Evolutionary conservation across 1,284 basidiomycete genomes (phyloP), one percentile per base, ranked within the genome.

Genomic region (Neolentinus lepideus): DNA sequence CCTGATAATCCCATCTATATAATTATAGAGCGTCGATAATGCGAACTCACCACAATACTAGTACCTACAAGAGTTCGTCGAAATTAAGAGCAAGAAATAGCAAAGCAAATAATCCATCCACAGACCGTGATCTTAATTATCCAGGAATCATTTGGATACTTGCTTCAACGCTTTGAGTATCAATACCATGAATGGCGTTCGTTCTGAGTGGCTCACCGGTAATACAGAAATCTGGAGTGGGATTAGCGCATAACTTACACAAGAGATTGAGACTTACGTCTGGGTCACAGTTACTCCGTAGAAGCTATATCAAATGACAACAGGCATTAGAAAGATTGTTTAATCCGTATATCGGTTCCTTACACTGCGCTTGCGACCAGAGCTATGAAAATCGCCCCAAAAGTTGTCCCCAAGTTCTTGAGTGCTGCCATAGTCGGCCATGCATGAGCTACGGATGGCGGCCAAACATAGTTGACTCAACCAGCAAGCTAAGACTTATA

Each of bases 351-450:
- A 25, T 29, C 25, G 27, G 8, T 26, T 16, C n/a, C 47, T 50
- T 50, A 50, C 47, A 50, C 47, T 10, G 47, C 47, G 27, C 47
- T 50, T 12, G 22, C 47, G 25, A 50, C 27, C 47, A 50, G 27
- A 25, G 47, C 47, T 21, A 50, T 29, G 47, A 50, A 50, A 26
- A 50, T 50, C 47, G 47, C 47, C 16, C 47, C 47, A 25, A 26
- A 50, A 16, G 47, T 50, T 21, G 47, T 26, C 4, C 25, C 16
- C 38, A 43, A 8, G n/a, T 16, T 16, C 19, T 16, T 4, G 4
- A 21, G 12, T 43, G 38, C 12, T 9, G 19, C 38, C 38, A 43
- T 43, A 16, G 38, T 16, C 8, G 38, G 38, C 8, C 6, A 43
- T 6, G 38, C 38, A 43, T 43, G 38, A n/a, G 38, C 38, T 43